phyloP scores from a whole-genome alignment of 345 rosid genomes.

The Rhodomyrtus tomentosa region DNA sequence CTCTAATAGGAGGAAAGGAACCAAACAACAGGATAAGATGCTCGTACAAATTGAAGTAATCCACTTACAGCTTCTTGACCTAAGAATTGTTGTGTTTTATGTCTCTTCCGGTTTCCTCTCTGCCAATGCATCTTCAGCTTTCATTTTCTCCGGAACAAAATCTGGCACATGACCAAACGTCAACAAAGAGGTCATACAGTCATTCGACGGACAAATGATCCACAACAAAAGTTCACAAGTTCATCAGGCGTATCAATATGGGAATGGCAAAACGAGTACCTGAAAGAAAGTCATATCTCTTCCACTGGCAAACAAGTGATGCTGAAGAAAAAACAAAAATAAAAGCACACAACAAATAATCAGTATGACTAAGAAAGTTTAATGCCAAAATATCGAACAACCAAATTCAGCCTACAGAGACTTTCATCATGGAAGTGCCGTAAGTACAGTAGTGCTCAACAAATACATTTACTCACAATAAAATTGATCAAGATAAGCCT shows the following conservation, averaged over 20 bases:
- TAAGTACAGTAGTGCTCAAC: neutral
- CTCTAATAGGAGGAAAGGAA: neutral
- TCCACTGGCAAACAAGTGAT: constrained; percentile 37
- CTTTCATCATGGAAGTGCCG: neutral
- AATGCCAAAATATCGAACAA: neutral
- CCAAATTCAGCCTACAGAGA: neutral
- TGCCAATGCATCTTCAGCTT: constrained; percentile 49
- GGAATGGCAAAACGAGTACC: constrained; percentile 24
- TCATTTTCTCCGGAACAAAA: constrained; percentile 64
- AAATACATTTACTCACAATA: neutral
- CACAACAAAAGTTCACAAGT: neutral
- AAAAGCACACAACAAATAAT: neutral
- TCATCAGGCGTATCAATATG: neutral
- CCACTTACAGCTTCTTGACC: neutral
- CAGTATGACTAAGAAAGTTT: neutral
- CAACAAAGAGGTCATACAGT: neutral
- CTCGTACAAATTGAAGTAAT: neutral
- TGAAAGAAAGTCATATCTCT: constrained; percentile 71
- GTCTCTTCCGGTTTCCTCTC: constrained; percentile 15
- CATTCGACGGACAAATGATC: neutral
- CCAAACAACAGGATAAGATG: neutral
- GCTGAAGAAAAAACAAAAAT: constrained; percentile 29
- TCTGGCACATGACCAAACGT: constrained; percentile 23
- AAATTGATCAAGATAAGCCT: neutral
- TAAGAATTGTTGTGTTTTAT: neutral